Evolutionary conservation across 2,329 filamentous ascomycete genomes (phyloP).

Genomic region (Xylaria arbuscula): DNA sequence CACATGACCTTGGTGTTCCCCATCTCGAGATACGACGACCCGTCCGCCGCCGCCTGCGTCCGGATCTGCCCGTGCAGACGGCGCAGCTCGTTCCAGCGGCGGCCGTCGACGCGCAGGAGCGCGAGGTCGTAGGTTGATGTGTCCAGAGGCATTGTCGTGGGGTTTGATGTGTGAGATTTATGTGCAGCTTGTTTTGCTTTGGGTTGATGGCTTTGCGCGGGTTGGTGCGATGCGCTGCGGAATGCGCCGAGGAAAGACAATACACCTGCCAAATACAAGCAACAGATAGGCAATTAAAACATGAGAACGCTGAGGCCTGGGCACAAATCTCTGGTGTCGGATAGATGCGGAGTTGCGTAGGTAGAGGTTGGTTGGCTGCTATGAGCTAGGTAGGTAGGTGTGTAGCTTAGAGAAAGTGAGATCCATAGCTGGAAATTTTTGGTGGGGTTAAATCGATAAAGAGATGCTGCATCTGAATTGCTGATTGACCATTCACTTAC

Average conservation of each 20-base stretch:
- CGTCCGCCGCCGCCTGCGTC: slow-evolving; percentile 91
- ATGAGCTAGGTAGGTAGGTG: neutral
- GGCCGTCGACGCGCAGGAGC: slow-evolving; percentile 82
- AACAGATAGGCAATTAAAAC: too few relatives aligned
- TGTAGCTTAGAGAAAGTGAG: neutral
- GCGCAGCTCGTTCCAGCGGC: slow-evolving; percentile 97
- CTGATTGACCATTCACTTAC: too few relatives aligned
- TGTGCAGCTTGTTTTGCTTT: too few relatives aligned
- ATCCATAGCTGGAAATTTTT: slow-evolving; percentile 27
- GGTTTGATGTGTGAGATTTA: neutral
- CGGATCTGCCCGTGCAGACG: slow-evolving; percentile 88
- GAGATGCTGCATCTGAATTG: neutral
- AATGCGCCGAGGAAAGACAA: too few relatives aligned
- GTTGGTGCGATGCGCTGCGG: too few relatives aligned
- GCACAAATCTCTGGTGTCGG: too few relatives aligned
- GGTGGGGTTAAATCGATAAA: slow-evolving; percentile 30
- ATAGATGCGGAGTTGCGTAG: too few relatives aligned
- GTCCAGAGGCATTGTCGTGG: slow-evolving; percentile 84
- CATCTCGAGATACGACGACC: slow-evolving; percentile 94
- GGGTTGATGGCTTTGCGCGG: too few relatives aligned
- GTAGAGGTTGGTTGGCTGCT: neutral
- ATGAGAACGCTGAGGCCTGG: too few relatives aligned
- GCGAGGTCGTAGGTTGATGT: slow-evolving; percentile 91
- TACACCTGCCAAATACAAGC: too few relatives aligned
- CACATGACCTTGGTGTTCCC: slow-evolving; percentile 98